Conservation (phyloP, 495 filamentous ascomycete species). For the Alectoria sarmentosa region DNA sequence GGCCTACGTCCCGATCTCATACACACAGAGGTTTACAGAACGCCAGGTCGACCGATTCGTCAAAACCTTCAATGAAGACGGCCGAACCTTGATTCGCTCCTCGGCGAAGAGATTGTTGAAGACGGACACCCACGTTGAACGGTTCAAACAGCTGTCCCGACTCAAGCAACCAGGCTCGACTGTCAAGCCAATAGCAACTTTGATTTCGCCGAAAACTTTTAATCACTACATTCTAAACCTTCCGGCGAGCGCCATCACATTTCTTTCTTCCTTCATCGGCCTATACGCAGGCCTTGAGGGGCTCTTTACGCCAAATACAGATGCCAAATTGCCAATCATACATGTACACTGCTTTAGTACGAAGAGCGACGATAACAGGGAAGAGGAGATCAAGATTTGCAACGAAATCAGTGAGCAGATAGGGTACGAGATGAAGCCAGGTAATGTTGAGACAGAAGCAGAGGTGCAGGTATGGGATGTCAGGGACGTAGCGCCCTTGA, state of each 20-base stretch:
- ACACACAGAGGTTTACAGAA: not conserved
- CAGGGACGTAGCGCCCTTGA: conserved; percentile 81
- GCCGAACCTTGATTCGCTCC: conserved; percentile 65
- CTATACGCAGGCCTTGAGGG: conserved; percentile 62
- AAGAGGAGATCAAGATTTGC: conserved; percentile 59
- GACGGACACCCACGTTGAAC: conserved; percentile 40
- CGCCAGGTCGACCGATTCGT: conserved; percentile 63
- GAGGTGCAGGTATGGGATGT: conserved; percentile 68
- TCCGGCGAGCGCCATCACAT: conserved; percentile 77
- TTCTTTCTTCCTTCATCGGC: conserved; percentile 78
- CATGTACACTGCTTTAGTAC: conserved; percentile 88
- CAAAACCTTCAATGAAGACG: conserved; percentile 70
- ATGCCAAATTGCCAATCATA: conserved; percentile 61
- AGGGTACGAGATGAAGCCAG: conserved; percentile 51
- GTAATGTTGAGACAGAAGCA: conserved; percentile 46
- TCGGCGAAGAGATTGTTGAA: conserved; percentile 56
- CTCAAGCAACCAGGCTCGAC: conserved; percentile 31
- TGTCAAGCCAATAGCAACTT: conserved; percentile 38
- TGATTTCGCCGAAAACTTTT: conserved; percentile 58
- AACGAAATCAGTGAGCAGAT: conserved; percentile 57
- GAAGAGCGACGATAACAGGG: conserved; percentile 62
- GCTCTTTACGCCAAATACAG: conserved; percentile 55
- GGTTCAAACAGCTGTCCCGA: conserved; percentile 27
- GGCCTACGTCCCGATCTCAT: no score
- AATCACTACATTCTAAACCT: conserved; percentile 96